Base-by-base conservation (phyloP, 2,329 filamentous ascomycete species). In the Colletotrichum lupini region DNA sequence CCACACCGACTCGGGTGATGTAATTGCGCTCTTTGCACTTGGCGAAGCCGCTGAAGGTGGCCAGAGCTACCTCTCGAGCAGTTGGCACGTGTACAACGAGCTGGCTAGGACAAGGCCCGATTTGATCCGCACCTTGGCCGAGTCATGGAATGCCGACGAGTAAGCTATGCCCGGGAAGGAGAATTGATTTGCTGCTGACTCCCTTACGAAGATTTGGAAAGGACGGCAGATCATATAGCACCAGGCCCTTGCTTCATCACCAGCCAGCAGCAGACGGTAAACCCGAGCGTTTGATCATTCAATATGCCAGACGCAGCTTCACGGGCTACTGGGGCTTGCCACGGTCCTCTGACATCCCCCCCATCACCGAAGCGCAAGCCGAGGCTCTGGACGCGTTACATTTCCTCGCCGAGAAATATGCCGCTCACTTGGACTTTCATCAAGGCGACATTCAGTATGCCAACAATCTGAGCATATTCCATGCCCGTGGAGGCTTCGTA, bases 31-130 rank as follows among this genome's bases (percentile, higher is more conserved):
- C 7, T 87, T 90, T 60, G 87, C 87, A 1, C 84, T 92, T 22
- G 85, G 85, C 11, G 87, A 90, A 0, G 85, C 85, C 0, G 81
- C 82, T 2, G 79, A 81, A 49, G 91, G 91, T 0, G 91, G 91
- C 1, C 82, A 87, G 71, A 92, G 89, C 76, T 87, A 87, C 72
- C 79, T 92, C 12, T 86, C 89, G 0, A 90, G 89, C 76, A 88
- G 85, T 30, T 89, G 87, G 86, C 82, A 83, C 3, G 87, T 92
- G 3, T 92, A 92, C 78, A 92, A 92, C 75, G 87, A 92, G 77
- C 82, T 93, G 2, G 90, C 90, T 0, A 81, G 80, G 24, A 88
- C 85, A 1, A 81, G 90, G 22, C 90, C 90, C 0, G 90, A 92
- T 76, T 80, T 92, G 14, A 87, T 93, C 42, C 82, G 85, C 4